phyloP scores from a whole-genome alignment of 768 basidiomycete species.

The Suillus discolor region DNA sequence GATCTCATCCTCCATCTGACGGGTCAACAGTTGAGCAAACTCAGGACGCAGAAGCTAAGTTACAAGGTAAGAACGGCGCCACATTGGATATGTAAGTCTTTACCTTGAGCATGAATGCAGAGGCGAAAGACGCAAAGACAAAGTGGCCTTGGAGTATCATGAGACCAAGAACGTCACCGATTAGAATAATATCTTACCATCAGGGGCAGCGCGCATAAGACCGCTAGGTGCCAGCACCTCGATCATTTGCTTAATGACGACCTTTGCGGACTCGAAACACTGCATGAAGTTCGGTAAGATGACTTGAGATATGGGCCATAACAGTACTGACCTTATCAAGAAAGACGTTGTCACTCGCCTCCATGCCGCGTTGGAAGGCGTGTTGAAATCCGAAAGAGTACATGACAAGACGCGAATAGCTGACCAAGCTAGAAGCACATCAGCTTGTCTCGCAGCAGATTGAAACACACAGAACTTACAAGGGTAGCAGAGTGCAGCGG shows the following conservation, averaged over 20 bases:
- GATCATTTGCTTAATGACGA: conserved; percentile 66
- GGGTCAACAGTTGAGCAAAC: conserved; percentile 61
- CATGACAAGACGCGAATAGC: conserved; percentile 82
- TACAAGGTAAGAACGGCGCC: background rate
- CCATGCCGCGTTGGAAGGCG: conserved; percentile 71
- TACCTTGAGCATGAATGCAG: conserved; percentile 82
- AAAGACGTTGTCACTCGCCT: conserved; percentile 62
- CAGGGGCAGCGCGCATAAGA: conserved; percentile 78
- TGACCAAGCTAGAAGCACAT: conserved; percentile 56
- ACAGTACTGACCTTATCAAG: conserved; percentile 57
- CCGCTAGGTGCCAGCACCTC: conserved; percentile 68
- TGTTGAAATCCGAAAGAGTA: conserved; percentile 87
- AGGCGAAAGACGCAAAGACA: conserved; percentile 79
- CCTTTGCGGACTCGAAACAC: conserved; percentile 74
- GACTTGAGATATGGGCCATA: background rate
- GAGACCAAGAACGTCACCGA: background rate
- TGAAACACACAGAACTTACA: conserved; percentile 53
- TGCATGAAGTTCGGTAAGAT: conserved; percentile 24
- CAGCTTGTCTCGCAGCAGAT: conserved; percentile 2
- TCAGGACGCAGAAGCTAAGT: conserved; percentile 71
- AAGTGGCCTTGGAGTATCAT: conserved; percentile 57
- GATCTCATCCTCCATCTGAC: conserved; percentile 65
- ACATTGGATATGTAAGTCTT: conserved; percentile 8
- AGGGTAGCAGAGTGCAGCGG: conserved; percentile 70
- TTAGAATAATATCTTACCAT: conserved; percentile 48